Conservation (phyloP, 1,139 yeast species). For the Trichomonascaceae sp. region DNA sequence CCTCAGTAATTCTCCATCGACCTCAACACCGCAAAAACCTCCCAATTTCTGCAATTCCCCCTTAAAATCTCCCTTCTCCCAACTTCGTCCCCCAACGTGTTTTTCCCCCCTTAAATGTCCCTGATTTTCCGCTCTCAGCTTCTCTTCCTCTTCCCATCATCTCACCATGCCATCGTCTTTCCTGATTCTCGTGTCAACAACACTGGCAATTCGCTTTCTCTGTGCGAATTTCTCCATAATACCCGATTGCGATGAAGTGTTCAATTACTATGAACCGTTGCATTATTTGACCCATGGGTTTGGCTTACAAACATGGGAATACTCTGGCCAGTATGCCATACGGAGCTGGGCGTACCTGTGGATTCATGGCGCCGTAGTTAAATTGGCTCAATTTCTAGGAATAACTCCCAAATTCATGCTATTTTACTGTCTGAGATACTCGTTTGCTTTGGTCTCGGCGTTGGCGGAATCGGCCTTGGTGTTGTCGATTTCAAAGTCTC, state of each 20-base stretch:
- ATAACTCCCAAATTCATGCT: conserved; percentile 11
- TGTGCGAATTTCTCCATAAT: conserved; percentile 57
- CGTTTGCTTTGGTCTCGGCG: conserved; percentile 50
- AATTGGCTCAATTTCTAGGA: conserved; percentile 9
- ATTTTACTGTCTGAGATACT: conserved; percentile 48
- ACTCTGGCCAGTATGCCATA: conserved; percentile 84
- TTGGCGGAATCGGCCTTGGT: conserved; percentile 49
- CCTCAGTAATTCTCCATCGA: too few species aligned
- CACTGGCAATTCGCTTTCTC: conserved; percentile 35
- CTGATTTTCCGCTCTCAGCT: not conserved
- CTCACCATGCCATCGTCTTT: not conserved
- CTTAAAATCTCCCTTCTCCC: too few species aligned
- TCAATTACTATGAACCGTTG: conserved; percentile 88
- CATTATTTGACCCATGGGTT: conserved; percentile 71
- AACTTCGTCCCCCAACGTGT: too few species aligned
- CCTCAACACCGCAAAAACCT: too few species aligned
- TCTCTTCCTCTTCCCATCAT: not conserved
- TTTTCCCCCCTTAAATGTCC: not conserved
- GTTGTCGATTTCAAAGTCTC: conserved; percentile 36
- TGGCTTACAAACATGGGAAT: conserved; percentile 96
- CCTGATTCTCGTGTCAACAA: not conserved
- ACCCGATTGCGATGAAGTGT: conserved; percentile 82
- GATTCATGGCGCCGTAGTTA: conserved; percentile 31
- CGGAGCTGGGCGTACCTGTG: conserved; percentile 69
- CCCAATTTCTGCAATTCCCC: too few species aligned